Evolutionary conservation across 2,329 filamentous ascomycete genomes (phyloP), one percentile per base, ranked within the genome.

Genomic region (Trichothecium roseum): DNA sequence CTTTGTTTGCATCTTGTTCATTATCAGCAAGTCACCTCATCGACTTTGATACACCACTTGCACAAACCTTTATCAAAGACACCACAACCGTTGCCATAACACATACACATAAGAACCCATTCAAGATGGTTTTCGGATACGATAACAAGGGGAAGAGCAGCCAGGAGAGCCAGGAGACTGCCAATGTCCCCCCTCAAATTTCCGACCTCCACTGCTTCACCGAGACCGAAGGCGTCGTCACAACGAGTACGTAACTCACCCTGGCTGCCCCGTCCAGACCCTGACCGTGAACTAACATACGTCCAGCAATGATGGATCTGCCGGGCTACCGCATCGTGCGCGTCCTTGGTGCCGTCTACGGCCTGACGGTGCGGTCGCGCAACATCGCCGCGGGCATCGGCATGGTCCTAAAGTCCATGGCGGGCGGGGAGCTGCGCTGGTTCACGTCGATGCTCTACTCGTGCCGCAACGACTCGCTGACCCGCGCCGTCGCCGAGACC

Each of bases 191-290:
- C 7, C 51, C 58, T 2, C 49, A 58, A 29, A 40, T 68, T 7
- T 64, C 62, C 1, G 68, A 72, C 42, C 53, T 71, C 7, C 66
- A 72, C 52, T 76, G 71, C 57, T 76, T 74, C 53, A 69, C 70
- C 28, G 74, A 78, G 47, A 78, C 74, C 7, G 64, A 71, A 32
- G 74, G 74, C 27, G 63, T 78, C 37, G 69, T 78, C 42, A 77
- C 72, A 1, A 69, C 70, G 0, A 78, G 59, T 57, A 40, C 28
- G 52, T 39, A 8, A 18, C 12, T 3, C n/a, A 15, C 13, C 28
- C 16, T n/a, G n/a, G n/a, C n/a, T n/a, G n/a, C n/a, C 24, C 13
- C 8, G 14, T 3, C 15, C 20, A 10, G 3, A 16, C 14, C 3
- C 18, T 32, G n/a, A n/a, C n/a, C n/a, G n/a, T n/a, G n/a, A n/a